Percentiles rank a stretch among this genome's conserved stretches.
These are phyloP conservation scores for Euphorbia pulcherrima DNA, from an alignment of 345 rosid genomes.

Conservation along the genomic window DNA sequence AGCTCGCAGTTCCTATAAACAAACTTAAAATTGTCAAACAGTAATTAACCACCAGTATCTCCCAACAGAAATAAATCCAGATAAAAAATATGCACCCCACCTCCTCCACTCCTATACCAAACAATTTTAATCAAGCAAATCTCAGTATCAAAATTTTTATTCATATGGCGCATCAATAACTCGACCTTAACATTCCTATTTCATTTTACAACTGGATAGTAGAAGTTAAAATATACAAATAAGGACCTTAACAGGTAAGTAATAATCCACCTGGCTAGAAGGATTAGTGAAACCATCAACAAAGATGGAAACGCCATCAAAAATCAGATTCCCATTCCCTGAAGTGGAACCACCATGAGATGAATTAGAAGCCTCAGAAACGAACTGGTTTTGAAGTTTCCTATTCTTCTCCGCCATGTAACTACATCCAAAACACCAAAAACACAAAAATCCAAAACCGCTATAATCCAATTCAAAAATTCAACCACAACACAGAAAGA, in stretches of 20 bases:
- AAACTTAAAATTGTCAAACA: constrained; percentile 5
- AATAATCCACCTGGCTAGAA: constrained; percentile 68
- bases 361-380: constrained; percentile 52
- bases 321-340: constrained; percentile 50
- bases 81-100: too few species aligned
- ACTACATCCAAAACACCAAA: constrained; percentile 37
- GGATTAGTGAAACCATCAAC: constrained; percentile 92
- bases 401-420: constrained; percentile 79
- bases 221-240: background rate
- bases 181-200: background rate
- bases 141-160: background rate
- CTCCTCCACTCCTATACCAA: background rate
- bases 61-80: background rate
- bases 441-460: constrained; percentile 6
- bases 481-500: background rate
- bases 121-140: background rate
- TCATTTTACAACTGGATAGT: background rate
- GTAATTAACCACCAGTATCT: background rate
- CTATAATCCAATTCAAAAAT: background rate
- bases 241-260: too few species aligned
- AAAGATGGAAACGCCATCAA: constrained; percentile 84
- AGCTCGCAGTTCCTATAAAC: constrained; percentile 63
- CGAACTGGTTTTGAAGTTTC: constrained; percentile 73
- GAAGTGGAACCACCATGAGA: constrained; percentile 36
- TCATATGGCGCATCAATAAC: background rate